These are phyloP conservation scores for Rutstroemia sp. DNA, from an alignment of 2,329 filamentous ascomycete species.

Conservation along the genomic window DNA sequence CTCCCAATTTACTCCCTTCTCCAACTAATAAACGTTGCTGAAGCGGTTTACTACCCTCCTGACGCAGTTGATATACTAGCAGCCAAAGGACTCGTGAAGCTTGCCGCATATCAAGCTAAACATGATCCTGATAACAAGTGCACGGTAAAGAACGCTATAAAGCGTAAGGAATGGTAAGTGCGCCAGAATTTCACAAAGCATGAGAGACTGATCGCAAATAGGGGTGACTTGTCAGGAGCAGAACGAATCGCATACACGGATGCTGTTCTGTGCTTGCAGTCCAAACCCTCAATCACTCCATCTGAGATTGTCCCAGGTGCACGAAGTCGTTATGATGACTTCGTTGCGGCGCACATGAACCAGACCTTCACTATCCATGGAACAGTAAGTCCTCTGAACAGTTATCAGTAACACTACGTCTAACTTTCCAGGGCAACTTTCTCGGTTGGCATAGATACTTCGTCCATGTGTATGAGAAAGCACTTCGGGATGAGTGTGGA, in stretches of 20 bases:
- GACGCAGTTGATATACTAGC: conserved; percentile 27
- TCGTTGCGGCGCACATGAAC: conserved; percentile 31
- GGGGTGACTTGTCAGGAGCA: conserved; percentile 11
- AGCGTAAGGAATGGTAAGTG: conserved; percentile 36
- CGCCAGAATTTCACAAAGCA: background rate
- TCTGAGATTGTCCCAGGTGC: conserved; percentile 28
- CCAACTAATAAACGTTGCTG: background rate
- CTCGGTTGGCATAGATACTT: conserved; percentile 38
- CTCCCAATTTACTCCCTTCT: background rate
- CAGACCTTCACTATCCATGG: conserved; percentile 21
- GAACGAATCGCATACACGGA: conserved; percentile 28
- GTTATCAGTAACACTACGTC: background rate
- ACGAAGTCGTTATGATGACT: conserved; percentile 33
- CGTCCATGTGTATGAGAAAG: conserved; percentile 35
- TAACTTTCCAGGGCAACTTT: conserved; percentile 24
- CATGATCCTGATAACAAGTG: conserved; percentile 21
- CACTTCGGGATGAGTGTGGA: conserved; percentile 35
- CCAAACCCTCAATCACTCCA: conserved; percentile 26
- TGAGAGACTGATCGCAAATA: conserved; percentile 1
- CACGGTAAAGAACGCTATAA: conserved; percentile 31
- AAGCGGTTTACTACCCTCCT: background rate
- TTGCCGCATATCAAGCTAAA: conserved; percentile 24
- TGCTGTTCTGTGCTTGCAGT: conserved; percentile 32
- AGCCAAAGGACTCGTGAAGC: conserved; percentile 26
- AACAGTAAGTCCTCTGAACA: conserved; percentile 14